A percentile compares a stretch with the other conserved stretches of the same genome.
phyloP scores from a whole-genome alignment of 208 protist genomes.

The Crithidia brevicula region DNA sequence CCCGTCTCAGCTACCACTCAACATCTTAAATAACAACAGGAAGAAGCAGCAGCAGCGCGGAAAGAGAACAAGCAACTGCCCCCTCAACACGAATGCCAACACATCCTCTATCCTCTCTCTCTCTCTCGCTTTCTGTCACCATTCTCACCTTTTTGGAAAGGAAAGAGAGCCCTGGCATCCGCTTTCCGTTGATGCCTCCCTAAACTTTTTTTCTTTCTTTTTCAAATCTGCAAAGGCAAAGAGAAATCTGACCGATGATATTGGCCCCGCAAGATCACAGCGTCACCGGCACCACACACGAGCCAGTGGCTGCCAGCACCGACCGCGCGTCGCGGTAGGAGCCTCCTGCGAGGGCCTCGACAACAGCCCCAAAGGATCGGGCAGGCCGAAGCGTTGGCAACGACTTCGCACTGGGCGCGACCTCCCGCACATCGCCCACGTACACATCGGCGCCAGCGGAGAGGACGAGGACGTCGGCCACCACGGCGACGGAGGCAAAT shows the following conservation, averaged over 20 bases:
- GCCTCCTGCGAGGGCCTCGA: conserved; percentile 14
- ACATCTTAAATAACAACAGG: conserved; percentile 2
- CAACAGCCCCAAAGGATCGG: conserved; percentile 17
- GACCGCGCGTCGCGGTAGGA: conserved; percentile 5
- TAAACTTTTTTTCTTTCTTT: neutral
- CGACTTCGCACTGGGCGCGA: conserved; percentile 2
- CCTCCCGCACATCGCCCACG: conserved; percentile 34
- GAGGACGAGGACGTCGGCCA: conserved; percentile 9
- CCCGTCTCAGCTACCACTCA: no score
- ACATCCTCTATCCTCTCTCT: no score
- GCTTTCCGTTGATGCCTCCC: no score
- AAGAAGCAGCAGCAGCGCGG: neutral
- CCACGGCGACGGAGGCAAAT: conserved; percentile 11
- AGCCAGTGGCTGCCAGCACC: conserved; percentile 27
- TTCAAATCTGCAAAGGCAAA: no score
- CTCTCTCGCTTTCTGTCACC: neutral
- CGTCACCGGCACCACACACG: conserved; percentile 18
- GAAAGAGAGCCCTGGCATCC: no score
- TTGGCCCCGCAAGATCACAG: no score
- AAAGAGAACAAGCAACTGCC: neutral
- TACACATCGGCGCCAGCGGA: conserved; percentile 43
- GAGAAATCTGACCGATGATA: no score
- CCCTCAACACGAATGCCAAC: no score
- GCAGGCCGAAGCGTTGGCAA: conserved; percentile 23
- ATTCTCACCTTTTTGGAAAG: no score